phyloP scores from a whole-genome alignment of 192 early-diverging fungal species.

The Oehlia diaphana region DNA sequence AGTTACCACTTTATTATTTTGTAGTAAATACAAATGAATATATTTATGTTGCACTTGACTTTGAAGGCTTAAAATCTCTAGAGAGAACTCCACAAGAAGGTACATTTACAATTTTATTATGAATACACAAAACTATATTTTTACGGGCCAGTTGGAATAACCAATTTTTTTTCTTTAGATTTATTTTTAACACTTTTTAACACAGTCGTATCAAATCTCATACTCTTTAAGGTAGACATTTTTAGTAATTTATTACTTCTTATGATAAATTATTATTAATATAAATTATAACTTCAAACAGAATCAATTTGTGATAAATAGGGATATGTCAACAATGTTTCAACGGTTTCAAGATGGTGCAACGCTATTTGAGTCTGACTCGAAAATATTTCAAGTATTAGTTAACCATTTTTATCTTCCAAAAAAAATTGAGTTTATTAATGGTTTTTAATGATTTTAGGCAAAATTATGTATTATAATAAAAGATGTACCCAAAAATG shows the following conservation, averaged over 20 bases:
- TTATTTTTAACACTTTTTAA: constrained; percentile 14
- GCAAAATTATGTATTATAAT: constrained; percentile 25
- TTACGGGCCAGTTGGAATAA: neutral
- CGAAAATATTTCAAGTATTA: constrained; percentile 23
- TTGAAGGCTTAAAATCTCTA: constrained; percentile 23
- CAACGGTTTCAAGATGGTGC: constrained; percentile 31
- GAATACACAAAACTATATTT: neutral
- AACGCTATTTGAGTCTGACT: constrained; percentile 2
- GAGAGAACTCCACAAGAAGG: constrained; percentile 32
- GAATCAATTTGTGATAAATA: constrained; percentile 27
- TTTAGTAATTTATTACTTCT: neutral
- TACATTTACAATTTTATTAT: neutral
- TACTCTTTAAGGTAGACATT: constrained; percentile 5
- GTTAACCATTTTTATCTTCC: neutral
- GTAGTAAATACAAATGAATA: constrained; percentile 1
- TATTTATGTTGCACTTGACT: constrained; percentile 31
- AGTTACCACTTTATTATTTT: neutral
- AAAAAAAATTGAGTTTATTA: neutral
- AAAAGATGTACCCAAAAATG: constrained; percentile 18
- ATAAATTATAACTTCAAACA: neutral
- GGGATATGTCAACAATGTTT: constrained; percentile 34
- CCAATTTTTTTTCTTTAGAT: neutral
- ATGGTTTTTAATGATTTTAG: neutral
- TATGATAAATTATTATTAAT: neutral
- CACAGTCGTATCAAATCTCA: constrained; percentile 10